Evolutionary conservation across 352 stramenopile species (phyloP).

Genomic region (Aphanomyces cochlioides): DNA sequence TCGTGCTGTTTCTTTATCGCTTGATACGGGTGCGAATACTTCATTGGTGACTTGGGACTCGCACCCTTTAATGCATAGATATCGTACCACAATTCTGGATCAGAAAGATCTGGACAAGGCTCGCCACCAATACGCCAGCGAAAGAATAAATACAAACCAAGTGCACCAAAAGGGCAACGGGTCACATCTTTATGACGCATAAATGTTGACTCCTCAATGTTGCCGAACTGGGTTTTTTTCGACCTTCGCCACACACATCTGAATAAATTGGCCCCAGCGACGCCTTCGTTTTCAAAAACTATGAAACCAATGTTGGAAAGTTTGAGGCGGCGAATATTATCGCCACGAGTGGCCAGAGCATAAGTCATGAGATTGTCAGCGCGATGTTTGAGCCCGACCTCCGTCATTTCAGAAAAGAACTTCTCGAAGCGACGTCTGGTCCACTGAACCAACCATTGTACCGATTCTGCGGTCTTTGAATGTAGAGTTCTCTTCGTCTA

Average conservation of each 20-base stretch:
- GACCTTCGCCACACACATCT: slow-evolving; percentile 1
- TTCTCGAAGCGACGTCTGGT: too few relatives aligned
- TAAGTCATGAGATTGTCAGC: too few relatives aligned
- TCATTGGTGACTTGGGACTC: neutral
- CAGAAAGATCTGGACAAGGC: neutral
- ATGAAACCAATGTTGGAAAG: neutral
- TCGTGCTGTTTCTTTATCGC: slow-evolving; percentile 1
- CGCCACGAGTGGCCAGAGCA: too few relatives aligned
- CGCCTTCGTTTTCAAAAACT: neutral
- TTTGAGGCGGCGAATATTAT: too few relatives aligned
- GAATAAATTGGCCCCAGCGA: neutral
- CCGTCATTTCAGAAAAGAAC: too few relatives aligned
- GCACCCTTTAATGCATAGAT: neutral
- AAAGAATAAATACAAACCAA: neutral
- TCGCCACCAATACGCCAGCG: neutral
- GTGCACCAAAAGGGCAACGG: neutral
- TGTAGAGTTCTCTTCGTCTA: too few relatives aligned
- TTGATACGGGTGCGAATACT: neutral
- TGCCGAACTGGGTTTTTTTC: neutral
- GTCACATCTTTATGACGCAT: neutral
- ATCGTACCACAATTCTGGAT: neutral
- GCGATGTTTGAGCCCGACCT: too few relatives aligned
- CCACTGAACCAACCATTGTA: too few relatives aligned
- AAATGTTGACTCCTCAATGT: slow-evolving; percentile 1
- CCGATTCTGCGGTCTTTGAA: too few relatives aligned